A percentile compares a stretch with the other conserved stretches of the same genome.
phyloP scores from a whole-genome alignment of 75 land plant species.

The Gnetum montanum region DNA sequence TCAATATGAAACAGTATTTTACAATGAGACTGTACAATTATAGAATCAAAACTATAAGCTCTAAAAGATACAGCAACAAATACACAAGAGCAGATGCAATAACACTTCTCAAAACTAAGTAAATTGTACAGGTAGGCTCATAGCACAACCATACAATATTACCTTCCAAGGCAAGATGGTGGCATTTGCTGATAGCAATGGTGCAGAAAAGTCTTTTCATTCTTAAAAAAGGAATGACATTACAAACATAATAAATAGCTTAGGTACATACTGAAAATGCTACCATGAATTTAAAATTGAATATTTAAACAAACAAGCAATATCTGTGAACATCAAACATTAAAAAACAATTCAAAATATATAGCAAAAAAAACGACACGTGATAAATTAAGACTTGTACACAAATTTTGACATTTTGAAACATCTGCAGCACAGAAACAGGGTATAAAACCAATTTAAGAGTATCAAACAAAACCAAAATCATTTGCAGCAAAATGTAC shows the following conservation, averaged over 20 bases:
- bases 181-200: constrained; percentile 50
- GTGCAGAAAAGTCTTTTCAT: constrained; percentile 47
- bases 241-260: neutral
- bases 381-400: no score
- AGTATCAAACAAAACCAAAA: no score
- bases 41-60: neutral
- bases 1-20: neutral
- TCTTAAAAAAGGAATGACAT: constrained; percentile 26
- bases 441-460: no score
- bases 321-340: neutral
- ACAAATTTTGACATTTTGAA: no score
- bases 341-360: neutral
- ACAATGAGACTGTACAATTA: neutral
- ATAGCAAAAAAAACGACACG: neutral
- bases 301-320: no score
- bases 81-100: neutral
- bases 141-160: constrained; percentile 68
- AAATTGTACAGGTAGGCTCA: constrained; percentile 64
- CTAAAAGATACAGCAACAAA: neutral
- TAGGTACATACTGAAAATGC: no score
- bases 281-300: no score
- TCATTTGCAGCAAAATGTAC: no score
- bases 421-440: no score
- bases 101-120: neutral
- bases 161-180: constrained; percentile 70